phyloP scores from a whole-genome alignment of 2,329 filamentous ascomycete genomes.

The Stylonectria norvegica region DNA sequence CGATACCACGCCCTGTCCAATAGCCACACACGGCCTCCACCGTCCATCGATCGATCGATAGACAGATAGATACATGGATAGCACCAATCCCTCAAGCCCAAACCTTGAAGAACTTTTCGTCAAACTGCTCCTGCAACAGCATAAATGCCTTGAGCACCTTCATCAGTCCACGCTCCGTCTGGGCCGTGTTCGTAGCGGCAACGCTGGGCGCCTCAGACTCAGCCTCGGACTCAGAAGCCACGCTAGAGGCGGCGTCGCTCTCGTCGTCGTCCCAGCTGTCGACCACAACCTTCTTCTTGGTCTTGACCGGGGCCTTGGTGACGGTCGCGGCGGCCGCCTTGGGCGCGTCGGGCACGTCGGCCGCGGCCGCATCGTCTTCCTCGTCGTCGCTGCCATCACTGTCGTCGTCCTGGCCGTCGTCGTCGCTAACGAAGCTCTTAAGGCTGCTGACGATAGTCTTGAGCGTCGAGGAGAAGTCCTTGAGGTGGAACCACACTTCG shows the following conservation, averaged over 20 bases:
- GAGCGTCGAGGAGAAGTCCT: conserved; percentile 55
- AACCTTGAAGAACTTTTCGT: conserved; percentile 59
- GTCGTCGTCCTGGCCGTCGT: conserved; percentile 36
- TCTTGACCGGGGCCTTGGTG: conserved; percentile 2
- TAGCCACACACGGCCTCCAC: too few relatives aligned
- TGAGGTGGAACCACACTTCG: conserved; percentile 71
- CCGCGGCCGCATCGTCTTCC: conserved; percentile 39
- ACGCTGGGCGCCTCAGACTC: conserved; percentile 32
- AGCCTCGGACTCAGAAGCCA: conserved; percentile 21
- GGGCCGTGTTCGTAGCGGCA: conserved; percentile 23
- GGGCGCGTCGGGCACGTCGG: conserved; percentile 8
- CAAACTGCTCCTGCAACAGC: conserved; percentile 56
- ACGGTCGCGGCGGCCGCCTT: conserved; percentile 16
- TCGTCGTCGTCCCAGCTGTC: conserved; percentile 43
- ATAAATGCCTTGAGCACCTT: conserved; percentile 59
- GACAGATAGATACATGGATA: conserved; percentile 3
- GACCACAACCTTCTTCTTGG: conserved; percentile 18
- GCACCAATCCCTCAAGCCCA: conserved; percentile 55
- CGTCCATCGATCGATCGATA: too few relatives aligned
- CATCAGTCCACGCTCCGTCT: conserved; percentile 46
- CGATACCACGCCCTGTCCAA: too few relatives aligned
- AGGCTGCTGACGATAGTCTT: conserved; percentile 70
- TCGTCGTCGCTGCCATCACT: conserved; percentile 32
- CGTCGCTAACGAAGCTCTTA: conserved; percentile 46
- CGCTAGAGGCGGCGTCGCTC: neutral